These are phyloP conservation scores for Calocera viscosa DNA, from an alignment of 768 basidiomycete genomes.

Conservation along the genomic window DNA sequence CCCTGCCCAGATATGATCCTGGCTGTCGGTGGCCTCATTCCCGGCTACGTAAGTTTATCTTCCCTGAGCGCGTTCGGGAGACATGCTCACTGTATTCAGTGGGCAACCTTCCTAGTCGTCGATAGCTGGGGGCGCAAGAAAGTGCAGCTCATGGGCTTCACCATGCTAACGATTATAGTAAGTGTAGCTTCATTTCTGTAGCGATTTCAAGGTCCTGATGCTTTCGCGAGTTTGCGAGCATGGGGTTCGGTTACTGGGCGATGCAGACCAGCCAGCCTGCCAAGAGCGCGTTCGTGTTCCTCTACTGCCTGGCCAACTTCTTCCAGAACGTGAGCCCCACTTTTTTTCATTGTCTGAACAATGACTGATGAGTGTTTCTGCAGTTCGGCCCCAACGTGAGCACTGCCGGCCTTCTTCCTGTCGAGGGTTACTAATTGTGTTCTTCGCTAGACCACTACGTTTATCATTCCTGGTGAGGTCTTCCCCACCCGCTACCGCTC, in stretches of 20 bases:
- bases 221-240: conserved; percentile 19
- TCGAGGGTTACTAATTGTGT: no score
- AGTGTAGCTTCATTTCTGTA: no score
- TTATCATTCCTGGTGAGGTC: conserved; percentile 20
- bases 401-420: no score
- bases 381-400: no score
- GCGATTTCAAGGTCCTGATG: no score
- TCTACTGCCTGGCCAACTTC: conserved; percentile 24
- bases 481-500: conserved; percentile 22
- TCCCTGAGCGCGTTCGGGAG: no score
- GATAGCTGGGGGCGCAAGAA: conserved; percentile 62
- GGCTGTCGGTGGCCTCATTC: conserved; percentile 22
- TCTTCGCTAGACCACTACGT: no score
- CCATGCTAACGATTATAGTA: conserved; percentile 17
- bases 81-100: no score
- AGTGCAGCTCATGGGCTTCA: conserved; percentile 30
- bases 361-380: no score
- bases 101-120: conserved; percentile 20
- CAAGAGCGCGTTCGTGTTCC: conserved; percentile 20
- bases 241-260: conserved; percentile 23
- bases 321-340: conserved; percentile 20
- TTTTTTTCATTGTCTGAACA: no score
- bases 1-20: conserved; percentile 14
- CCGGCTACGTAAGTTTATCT: no score
- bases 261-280: conserved; percentile 11